phyloP scores from a whole-genome alignment of 164 flowering plant species.

The Dillenia suffruticosa region DNA sequence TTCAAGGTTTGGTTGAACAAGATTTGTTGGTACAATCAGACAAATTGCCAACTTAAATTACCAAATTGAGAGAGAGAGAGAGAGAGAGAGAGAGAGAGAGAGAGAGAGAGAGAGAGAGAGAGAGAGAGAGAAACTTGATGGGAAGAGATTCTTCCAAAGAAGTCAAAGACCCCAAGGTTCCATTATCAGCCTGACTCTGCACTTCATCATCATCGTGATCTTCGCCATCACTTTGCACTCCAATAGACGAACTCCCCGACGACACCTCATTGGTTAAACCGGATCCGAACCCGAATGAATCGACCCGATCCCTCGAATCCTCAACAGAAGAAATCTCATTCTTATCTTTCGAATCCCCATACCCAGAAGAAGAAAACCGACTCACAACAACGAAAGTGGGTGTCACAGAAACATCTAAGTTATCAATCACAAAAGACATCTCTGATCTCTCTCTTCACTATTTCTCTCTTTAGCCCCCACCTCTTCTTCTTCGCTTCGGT shows the following conservation, averaged over 20 bases:
- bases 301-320: neutral
- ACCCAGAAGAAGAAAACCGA: constrained; percentile 8
- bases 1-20: no score
- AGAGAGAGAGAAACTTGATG: constrained; percentile 40
- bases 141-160: constrained; percentile 69
- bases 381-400: constrained; percentile 26
- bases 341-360: constrained; percentile 8
- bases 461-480: constrained; percentile 10
- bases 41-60: no score
- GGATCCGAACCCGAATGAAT: constrained; percentile 1
- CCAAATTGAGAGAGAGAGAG: no score
- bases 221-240: constrained; percentile 26
- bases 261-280: constrained; percentile 10
- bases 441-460: neutral
- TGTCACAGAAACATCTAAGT: constrained; percentile 39
- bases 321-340: neutral
- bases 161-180: constrained; percentile 33
- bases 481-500: constrained; percentile 18
- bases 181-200: constrained; percentile 18
- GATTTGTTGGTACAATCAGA: no score
- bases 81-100: no score
- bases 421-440: constrained; percentile 21
- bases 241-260: constrained; percentile 48
- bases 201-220: constrained; percentile 28
- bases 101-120: neutral